Conservation (phyloP, 208 protist genomes). For the Trypanosoma caninum region DNA sequence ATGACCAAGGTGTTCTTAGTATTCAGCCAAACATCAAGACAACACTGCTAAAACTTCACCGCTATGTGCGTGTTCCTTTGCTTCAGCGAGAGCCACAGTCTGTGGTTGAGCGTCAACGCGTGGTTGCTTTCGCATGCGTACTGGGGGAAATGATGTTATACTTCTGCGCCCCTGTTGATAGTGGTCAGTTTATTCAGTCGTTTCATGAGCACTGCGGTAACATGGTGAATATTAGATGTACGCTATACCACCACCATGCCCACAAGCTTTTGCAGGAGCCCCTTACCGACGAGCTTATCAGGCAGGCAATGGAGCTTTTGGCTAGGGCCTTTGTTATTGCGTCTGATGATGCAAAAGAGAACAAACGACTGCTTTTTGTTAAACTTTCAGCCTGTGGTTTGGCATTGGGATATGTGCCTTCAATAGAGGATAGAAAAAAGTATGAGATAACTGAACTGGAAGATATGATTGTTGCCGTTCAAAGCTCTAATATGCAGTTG, state of each 20-base stretch:
- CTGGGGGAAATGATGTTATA: conserved; percentile 57
- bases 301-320: conserved; percentile 46
- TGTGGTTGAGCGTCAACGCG: conserved; percentile 30
- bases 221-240: conserved; percentile 53
- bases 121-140: conserved; percentile 52
- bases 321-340: conserved; percentile 52
- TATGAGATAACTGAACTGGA: conserved; percentile 30
- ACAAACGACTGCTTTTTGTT: conserved; percentile 45
- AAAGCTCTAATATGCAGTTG: conserved; percentile 44
- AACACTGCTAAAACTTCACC: conserved; percentile 55
- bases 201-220: conserved; percentile 55
- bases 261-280: conserved; percentile 51
- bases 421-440: conserved; percentile 16
- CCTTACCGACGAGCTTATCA: conserved; percentile 34
- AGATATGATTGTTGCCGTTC: conserved; percentile 69
- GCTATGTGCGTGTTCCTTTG: conserved; percentile 33
- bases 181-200: conserved; percentile 43
- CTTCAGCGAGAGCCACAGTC: conserved; percentile 13
- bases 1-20: conserved; percentile 28
- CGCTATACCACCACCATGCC: conserved; percentile 64
- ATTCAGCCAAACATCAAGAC: conserved; percentile 48
- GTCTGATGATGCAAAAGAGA: conserved; percentile 18
- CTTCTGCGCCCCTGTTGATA: conserved; percentile 30
- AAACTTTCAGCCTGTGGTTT: conserved; percentile 52
- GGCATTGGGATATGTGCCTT: conserved; percentile 33